phyloP scores from a whole-genome alignment of 805 yeast species.

The Pichia occidentalis region DNA sequence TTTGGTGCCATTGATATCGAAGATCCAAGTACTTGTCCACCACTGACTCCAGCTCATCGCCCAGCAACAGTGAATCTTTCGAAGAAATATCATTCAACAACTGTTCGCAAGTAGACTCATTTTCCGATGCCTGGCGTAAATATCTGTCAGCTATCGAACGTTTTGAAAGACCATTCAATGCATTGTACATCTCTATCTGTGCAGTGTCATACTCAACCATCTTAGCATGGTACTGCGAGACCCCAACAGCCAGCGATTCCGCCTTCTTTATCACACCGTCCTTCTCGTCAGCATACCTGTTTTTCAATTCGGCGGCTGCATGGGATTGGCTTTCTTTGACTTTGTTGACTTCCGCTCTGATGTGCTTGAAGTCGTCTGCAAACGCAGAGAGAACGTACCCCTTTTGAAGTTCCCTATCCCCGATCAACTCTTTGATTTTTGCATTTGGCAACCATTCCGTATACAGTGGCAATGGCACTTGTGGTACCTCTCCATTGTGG shows the following conservation, averaged over 20 bases:
- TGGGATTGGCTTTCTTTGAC: slow-evolving; percentile 34
- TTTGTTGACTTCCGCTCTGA: slow-evolving; percentile 20
- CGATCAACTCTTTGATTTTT: no score
- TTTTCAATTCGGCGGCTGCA: slow-evolving; percentile 29
- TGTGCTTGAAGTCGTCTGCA: slow-evolving; percentile 12
- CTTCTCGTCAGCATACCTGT: slow-evolving; percentile 18
- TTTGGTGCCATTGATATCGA: slow-evolving; percentile 5
- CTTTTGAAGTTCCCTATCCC: no score
- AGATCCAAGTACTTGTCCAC: neutral
- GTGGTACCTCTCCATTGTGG: no score
- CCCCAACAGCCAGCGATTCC: slow-evolving; percentile 19
- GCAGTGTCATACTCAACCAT: slow-evolving; percentile 19
- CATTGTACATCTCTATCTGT: slow-evolving; percentile 28
- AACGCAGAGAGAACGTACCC: no score
- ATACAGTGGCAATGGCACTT: no score
- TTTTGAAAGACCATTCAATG: slow-evolving; percentile 27
- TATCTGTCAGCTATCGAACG: slow-evolving; percentile 32
- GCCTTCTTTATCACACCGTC: slow-evolving; percentile 22
- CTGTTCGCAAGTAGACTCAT: slow-evolving; percentile 15
- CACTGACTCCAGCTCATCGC: neutral
- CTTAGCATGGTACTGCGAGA: slow-evolving; percentile 19
- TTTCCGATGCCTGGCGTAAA: slow-evolving; percentile 27
- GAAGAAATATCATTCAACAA: slow-evolving; percentile 17
- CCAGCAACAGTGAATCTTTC: slow-evolving; percentile 10
- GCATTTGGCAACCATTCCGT: no score